Evolutionary conservation across 176 grass and related monocot genomes (phyloP).

Genomic region (Triticum timopheevii): DNA sequence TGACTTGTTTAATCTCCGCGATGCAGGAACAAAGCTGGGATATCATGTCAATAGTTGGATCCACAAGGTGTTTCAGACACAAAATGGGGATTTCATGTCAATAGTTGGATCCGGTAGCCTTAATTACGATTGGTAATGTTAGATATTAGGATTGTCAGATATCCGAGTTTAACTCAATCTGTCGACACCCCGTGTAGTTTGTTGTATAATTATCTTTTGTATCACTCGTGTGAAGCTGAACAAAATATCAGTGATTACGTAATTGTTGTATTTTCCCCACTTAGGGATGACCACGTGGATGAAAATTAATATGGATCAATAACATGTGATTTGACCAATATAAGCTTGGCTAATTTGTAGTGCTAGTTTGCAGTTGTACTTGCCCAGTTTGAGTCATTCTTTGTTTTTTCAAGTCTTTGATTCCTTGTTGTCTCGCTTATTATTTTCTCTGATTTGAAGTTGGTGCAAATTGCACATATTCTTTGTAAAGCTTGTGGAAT

Average conservation of each 20-base stretch:
- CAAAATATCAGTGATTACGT: constrained; percentile 3
- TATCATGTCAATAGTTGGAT: constrained; percentile 19
- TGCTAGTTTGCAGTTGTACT: neutral
- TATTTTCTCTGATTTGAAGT: neutral
- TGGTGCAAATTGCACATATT: neutral
- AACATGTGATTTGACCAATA: constrained; percentile 6
- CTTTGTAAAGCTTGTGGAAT: neutral
- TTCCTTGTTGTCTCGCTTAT: neutral
- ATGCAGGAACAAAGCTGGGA: constrained; percentile 30
- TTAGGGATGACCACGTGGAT: constrained; percentile 10
- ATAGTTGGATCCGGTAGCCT: constrained; percentile 17
- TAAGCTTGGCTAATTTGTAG: neutral
- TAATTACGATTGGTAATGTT: constrained; percentile 19
- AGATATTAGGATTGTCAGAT: constrained; percentile 34
- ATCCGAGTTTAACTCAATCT: neutral
- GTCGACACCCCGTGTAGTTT: constrained; percentile 13
- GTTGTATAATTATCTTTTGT: constrained; percentile 23
- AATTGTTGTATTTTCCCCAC: constrained; percentile 18
- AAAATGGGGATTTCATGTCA: neutral
- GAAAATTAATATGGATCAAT: neutral
- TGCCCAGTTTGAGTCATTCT: neutral
- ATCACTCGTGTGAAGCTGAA: neutral
- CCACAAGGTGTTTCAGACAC: constrained; percentile 35
- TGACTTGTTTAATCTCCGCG: constrained; percentile 10
- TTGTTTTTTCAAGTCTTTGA: neutral